Evolutionary conservation across 208 protist species (phyloP).

Genomic region (Herpetomonas samuelpessoai): DNA sequence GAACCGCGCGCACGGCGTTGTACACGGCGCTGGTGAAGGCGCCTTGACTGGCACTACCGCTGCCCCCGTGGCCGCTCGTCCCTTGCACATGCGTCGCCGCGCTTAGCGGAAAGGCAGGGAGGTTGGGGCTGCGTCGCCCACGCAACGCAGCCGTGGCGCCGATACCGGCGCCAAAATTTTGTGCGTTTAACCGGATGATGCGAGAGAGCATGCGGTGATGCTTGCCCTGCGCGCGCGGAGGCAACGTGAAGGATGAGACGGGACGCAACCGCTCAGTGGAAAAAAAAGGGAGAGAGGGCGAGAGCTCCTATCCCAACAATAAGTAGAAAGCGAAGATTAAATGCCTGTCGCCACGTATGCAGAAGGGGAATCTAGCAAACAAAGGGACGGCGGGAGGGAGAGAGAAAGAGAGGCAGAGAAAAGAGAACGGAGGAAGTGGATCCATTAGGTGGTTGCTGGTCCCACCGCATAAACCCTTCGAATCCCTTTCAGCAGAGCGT

Average conservation of each 20-base stretch:
- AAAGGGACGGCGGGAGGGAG: too few relatives aligned
- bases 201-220: constrained; percentile 2
- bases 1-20: constrained; percentile 25
- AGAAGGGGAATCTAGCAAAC: too few relatives aligned
- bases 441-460: too few relatives aligned
- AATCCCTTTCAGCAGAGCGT: too few relatives aligned
- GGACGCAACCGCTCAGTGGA: background rate
- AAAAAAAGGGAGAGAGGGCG: background rate
- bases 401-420: background rate
- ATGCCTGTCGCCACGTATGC: too few relatives aligned
- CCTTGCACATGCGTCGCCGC: too few relatives aligned
- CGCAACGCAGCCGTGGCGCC: constrained; percentile 1
- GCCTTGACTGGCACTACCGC: background rate
- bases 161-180: constrained; percentile 1
- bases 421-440: background rate
- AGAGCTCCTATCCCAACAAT: too few relatives aligned
- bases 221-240: constrained; percentile 1
- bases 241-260: background rate
- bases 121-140: background rate
- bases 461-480: too few relatives aligned
- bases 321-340: too few relatives aligned
- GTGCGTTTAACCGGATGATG: background rate
- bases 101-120: background rate
- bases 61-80: too few relatives aligned
- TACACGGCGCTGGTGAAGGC: constrained; percentile 9